Evolutionary conservation across 352 stramenopile genomes (phyloP).

Genomic region (Phytophthora meadii): DNA sequence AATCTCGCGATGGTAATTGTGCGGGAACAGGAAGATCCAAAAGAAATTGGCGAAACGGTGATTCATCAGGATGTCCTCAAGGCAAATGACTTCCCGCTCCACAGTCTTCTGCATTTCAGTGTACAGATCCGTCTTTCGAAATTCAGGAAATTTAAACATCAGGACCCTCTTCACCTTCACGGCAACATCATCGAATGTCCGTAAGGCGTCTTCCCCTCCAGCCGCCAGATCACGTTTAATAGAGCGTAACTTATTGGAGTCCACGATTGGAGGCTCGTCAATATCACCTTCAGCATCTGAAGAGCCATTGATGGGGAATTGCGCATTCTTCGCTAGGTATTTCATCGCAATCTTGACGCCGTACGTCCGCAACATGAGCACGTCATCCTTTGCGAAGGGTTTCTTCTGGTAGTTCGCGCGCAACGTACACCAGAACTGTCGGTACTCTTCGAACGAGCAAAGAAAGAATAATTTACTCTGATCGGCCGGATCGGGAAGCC

Average conservation of each 20-base stretch:
- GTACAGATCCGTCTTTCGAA: conserved; percentile 84
- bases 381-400: conserved; percentile 83
- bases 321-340: conserved; percentile 77
- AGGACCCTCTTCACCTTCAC: conserved; percentile 82
- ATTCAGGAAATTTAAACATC: conserved; percentile 82
- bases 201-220: conserved; percentile 79
- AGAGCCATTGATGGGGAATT: conserved; percentile 76
- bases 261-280: conserved; percentile 49
- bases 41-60: conserved; percentile 90
- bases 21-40: conserved; percentile 89
- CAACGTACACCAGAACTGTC: conserved; percentile 76
- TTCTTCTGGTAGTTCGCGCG: conserved; percentile 70
- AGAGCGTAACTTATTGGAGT: conserved; percentile 62
- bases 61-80: conserved; percentile 90
- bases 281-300: conserved; percentile 29
- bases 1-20: conserved; percentile 90
- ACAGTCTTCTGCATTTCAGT: conserved; percentile 83
- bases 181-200: conserved; percentile 81
- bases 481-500: conserved; percentile 55
- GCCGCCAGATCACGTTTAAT: conserved; percentile 84
- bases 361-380: conserved; percentile 84
- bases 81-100: conserved; percentile 78
- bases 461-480: conserved; percentile 87
- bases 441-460: conserved; percentile 80
- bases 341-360: conserved; percentile 90